phyloP scores from a whole-genome alignment of 2,329 filamentous ascomycete species.

The Talaromyces sp. region DNA sequence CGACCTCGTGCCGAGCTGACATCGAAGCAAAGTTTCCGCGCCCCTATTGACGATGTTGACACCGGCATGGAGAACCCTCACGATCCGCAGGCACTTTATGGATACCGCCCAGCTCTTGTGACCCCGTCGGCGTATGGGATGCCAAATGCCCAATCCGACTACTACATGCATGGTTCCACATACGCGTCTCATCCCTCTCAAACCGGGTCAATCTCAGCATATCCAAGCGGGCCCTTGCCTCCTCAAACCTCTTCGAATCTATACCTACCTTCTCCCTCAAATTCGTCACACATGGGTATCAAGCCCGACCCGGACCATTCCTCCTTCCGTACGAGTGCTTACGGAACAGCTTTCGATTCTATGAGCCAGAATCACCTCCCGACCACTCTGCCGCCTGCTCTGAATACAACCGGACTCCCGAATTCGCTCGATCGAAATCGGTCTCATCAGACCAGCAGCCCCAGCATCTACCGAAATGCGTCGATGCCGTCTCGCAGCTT shows the following conservation, averaged over 20 bases:
- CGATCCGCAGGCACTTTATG: constrained; percentile 35
- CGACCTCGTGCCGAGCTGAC: constrained; percentile 54
- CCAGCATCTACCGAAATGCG: constrained; percentile 33
- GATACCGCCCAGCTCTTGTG: constrained; percentile 35
- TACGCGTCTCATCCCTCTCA: constrained; percentile 31
- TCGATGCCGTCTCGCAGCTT: constrained; percentile 34
- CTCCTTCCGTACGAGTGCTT: constrained; percentile 27
- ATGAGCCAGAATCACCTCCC: constrained; percentile 28
- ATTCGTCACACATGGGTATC: constrained; percentile 21
- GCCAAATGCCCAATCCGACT: constrained; percentile 27
- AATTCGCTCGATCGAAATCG: constrained; percentile 31
- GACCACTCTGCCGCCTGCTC: constrained; percentile 25
- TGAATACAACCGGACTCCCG: constrained; percentile 24
- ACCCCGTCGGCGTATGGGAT: constrained; percentile 29
- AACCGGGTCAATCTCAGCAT: constrained; percentile 25
- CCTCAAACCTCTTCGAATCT: constrained; percentile 30
- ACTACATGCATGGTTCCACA: constrained; percentile 30
- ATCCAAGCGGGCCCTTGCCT: constrained; percentile 29
- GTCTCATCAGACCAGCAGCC: constrained; percentile 30
- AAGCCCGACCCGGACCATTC: constrained; percentile 33
- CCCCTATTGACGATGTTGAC: constrained; percentile 58
- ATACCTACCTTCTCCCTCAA: constrained; percentile 29
- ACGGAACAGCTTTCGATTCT: constrained; percentile 30
- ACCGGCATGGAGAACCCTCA: constrained; percentile 32
- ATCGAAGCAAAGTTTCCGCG: constrained; percentile 60